Evolutionary conservation across 2,329 filamentous ascomycete genomes (phyloP).

Genomic region (Fusarium longipes): DNA sequence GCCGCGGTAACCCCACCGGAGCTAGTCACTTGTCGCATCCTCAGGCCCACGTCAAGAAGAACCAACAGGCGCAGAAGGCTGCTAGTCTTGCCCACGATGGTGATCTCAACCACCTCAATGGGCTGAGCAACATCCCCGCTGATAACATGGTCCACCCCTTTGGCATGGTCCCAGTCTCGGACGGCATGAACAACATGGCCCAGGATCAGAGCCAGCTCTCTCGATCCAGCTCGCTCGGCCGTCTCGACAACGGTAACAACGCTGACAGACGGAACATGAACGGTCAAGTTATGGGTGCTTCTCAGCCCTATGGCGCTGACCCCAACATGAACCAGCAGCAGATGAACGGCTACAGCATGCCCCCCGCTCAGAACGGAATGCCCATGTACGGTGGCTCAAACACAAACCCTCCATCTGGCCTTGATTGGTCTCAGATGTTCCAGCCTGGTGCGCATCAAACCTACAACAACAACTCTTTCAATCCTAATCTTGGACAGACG

Average conservation of each 20-base stretch:
- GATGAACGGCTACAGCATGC: conserved; percentile 73
- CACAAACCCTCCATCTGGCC: conserved; percentile 69
- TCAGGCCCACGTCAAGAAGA: conserved; percentile 87
- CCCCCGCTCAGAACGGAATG: conserved; percentile 71
- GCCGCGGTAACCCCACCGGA: conserved; percentile 93
- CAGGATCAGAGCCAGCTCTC: conserved; percentile 72
- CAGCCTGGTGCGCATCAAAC: conserved; percentile 75
- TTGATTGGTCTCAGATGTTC: conserved; percentile 85
- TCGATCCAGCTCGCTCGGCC: conserved; percentile 69
- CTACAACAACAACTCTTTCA: conserved; percentile 71
- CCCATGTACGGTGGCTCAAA: conserved; percentile 71
- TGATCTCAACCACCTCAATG: conserved; percentile 69
- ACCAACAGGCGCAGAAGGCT: conserved; percentile 68
- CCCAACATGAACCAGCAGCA: conserved; percentile 73
- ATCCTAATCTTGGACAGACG: conserved; percentile 74
- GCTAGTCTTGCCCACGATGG: conserved; percentile 64
- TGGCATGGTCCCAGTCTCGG: conserved; percentile 65
- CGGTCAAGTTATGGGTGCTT: conserved; percentile 62
- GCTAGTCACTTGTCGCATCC: conserved; percentile 95
- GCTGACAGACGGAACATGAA: conserved; percentile 68
- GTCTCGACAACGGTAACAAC: conserved; percentile 65
- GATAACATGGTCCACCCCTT: conserved; percentile 69
- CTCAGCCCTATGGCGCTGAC: conserved; percentile 68
- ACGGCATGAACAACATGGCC: conserved; percentile 69
- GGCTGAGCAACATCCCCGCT: conserved; percentile 67